These are phyloP conservation scores for Ottelia alismoides DNA, from an alignment of 106 monocot genomes.

Conservation along the genomic window DNA sequence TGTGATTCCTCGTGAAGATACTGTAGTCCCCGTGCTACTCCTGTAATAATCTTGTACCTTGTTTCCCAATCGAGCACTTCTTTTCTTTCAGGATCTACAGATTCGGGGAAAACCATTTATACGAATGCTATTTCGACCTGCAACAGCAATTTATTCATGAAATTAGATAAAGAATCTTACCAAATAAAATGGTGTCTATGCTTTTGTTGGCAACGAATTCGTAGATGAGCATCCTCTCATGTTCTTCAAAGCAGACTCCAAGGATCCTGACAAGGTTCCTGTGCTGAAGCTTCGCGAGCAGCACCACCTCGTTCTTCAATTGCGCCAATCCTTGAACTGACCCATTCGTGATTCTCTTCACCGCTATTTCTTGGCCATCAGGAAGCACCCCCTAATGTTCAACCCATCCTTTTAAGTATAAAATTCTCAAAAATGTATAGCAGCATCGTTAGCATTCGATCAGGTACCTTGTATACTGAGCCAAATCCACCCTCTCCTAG, in stretches of 20 bases:
- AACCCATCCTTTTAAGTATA: not conserved
- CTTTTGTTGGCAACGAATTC: constrained; percentile 3
- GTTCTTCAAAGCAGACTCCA: constrained; percentile 1
- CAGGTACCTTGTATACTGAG: constrained; percentile 1
- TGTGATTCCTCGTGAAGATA: constrained; percentile 20
- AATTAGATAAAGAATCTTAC: not conserved
- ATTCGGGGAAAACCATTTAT: too few relatives aligned
- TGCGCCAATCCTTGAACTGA: constrained; percentile 1
- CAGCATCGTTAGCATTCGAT: not conserved
- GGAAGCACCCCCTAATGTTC: not conserved
- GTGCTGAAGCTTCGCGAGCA: constrained; percentile 1
- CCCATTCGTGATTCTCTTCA: constrained; percentile 1
- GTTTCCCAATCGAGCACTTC: constrained; percentile 6
- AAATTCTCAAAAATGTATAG: too few relatives aligned
- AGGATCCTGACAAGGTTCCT: constrained; percentile 1
- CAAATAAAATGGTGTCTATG: constrained; percentile 2
- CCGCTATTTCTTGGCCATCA: constrained; percentile 3
- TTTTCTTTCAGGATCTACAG: not conserved
- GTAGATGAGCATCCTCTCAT: constrained; percentile 4
- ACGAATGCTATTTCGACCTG: too few relatives aligned
- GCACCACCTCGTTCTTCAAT: not conserved
- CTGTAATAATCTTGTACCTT: too few relatives aligned
- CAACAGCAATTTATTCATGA: too few relatives aligned
- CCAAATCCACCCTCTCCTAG: constrained; percentile 11
- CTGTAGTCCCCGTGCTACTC: constrained; percentile 17